A percentile compares a stretch with the other conserved stretches of the same genome.
phyloP scores from a whole-genome alignment of 495 filamentous ascomycete species.

The Amphirosellinia nigrospora region DNA sequence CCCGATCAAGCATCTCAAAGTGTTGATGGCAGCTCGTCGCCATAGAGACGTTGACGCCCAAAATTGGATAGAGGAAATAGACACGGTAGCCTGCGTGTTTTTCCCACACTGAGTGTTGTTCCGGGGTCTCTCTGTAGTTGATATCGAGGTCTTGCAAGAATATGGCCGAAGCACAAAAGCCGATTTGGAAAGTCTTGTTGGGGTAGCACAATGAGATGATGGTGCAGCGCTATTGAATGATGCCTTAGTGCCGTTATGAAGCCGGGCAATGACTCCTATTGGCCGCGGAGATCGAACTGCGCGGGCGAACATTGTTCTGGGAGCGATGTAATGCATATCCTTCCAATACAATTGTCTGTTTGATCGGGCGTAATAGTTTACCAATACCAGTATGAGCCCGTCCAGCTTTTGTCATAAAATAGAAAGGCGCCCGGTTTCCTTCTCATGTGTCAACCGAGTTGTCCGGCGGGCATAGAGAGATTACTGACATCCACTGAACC shows the following conservation, averaged over 20 bases:
- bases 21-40: constrained; percentile 50
- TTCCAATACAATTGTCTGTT: neutral
- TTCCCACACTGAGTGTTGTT: neutral
- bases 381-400: no score
- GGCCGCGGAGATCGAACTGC: neutral
- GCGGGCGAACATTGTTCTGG: constrained; percentile 34
- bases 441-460: no score
- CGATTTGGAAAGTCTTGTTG: neutral
- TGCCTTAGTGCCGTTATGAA: neutral
- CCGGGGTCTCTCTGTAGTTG: neutral
- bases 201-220: neutral
- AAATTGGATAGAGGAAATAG: neutral
- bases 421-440: no score
- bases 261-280: neutral
- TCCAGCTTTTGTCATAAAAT: no score
- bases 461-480: no score
- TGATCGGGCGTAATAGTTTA: no score
- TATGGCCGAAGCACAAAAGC: neutral
- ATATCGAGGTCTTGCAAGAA: neutral
- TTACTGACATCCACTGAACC: no score
- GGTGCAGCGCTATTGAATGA: neutral
- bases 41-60: neutral
- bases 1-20: constrained; percentile 51
- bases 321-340: constrained; percentile 9
- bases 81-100: neutral